These are phyloP conservation scores for Leptodermis oblonga DNA, from an alignment of 257 asterid species.

Conservation along the genomic window DNA sequence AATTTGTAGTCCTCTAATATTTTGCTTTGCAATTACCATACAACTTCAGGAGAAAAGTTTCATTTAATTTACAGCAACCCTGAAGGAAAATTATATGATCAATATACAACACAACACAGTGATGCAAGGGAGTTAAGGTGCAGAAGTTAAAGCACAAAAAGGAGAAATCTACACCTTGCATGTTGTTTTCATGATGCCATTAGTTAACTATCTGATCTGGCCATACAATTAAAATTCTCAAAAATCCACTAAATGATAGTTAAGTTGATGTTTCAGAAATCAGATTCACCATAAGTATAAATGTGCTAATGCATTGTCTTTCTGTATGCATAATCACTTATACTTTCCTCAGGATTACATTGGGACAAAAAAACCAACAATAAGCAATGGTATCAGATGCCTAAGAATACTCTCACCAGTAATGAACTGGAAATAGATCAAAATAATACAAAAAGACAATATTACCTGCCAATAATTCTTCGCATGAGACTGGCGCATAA, in stretches of 20 bases:
- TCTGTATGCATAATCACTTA: neutral
- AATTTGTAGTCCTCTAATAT: neutral
- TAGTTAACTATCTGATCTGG: neutral
- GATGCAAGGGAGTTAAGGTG: neutral
- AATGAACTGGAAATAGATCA: neutral
- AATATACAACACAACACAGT: neutral
- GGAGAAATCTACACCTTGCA: neutral
- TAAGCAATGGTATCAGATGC: neutral
- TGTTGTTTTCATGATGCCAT: neutral
- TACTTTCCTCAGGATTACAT: neutral
- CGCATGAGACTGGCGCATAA: slow-evolving; percentile 58
- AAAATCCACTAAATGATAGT: neutral
- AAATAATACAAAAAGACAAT: slow-evolving; percentile 15
- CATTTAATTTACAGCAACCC: neutral
- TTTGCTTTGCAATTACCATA: neutral
- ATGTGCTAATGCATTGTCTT: neutral
- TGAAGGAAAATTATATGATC: neutral
- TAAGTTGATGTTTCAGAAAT: neutral
- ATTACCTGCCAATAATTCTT: slow-evolving; percentile 68
- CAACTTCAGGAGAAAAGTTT: neutral
- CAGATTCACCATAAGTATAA: neutral
- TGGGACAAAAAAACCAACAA: neutral
- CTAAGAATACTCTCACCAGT: neutral
- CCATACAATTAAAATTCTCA: neutral
- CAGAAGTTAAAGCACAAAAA: neutral